Conservation (phyloP, 2,329 filamentous ascomycete genomes). For the Ramichloridium luteum region DNA sequence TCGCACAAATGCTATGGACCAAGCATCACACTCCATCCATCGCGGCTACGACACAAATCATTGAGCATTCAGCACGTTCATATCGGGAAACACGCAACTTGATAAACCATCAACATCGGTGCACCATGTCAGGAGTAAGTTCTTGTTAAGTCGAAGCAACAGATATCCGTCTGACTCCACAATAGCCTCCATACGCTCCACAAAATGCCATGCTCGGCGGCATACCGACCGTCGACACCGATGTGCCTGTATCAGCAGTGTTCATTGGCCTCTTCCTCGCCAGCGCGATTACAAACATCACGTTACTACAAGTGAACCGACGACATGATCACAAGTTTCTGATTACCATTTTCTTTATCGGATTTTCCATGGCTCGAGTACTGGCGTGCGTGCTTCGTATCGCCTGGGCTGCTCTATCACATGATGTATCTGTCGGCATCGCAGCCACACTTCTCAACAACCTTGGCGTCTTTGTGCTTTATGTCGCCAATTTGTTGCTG, state of each 20-base stretch:
- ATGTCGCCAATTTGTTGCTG: conserved; percentile 21
- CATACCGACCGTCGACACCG: conserved; percentile 23
- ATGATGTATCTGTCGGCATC: conserved; percentile 20
- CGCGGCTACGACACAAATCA: too few species aligned
- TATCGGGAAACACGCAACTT: too few species aligned
- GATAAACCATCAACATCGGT: too few species aligned
- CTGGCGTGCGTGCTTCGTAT: conserved; percentile 28
- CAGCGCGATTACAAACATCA: conserved; percentile 30
- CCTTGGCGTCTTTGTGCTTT: conserved; percentile 22
- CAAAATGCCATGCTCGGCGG: conserved; percentile 27
- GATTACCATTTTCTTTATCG: conserved; percentile 29
- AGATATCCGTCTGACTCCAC: conserved; percentile 2
- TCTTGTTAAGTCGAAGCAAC: too few species aligned
- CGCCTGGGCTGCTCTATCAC: conserved; percentile 19
- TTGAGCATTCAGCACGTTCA: too few species aligned
- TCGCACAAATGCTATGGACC: too few species aligned
- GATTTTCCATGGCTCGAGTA: conserved; percentile 34
- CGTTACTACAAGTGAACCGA: conserved; percentile 25
- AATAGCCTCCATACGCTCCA: conserved; percentile 19
- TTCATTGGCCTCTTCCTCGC: conserved; percentile 31
- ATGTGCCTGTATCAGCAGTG: conserved; percentile 31
- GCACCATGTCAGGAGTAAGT: too few species aligned
- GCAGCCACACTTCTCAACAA: conserved; percentile 22
- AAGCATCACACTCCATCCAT: too few species aligned
- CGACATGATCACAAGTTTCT: conserved; percentile 30